These are phyloP conservation scores for Teunomyces panamensis DNA, from an alignment of 805 yeast genomes.

Conservation along the genomic window DNA sequence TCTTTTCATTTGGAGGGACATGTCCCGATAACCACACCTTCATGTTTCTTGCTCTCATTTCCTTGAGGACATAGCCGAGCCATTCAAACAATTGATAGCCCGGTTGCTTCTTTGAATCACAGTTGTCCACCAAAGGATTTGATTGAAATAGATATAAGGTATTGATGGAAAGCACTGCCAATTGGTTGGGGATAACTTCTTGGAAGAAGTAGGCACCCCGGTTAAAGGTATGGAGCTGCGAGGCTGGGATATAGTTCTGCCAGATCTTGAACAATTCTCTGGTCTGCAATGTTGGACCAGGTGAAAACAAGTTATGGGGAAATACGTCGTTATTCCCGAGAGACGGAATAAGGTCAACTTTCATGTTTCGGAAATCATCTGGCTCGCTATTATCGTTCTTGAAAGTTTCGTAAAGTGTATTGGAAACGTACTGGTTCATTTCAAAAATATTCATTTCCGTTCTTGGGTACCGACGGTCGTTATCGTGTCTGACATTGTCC, in stretches of 20 bases:
- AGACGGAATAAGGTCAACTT: slow-evolving; percentile 58
- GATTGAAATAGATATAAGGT: slow-evolving; percentile 72
- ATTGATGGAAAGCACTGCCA: slow-evolving; percentile 78
- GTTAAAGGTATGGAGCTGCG: slow-evolving; percentile 71
- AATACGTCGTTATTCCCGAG: slow-evolving; percentile 86
- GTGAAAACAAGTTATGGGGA: slow-evolving; percentile 81
- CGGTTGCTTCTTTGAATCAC: slow-evolving; percentile 70
- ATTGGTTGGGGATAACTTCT: slow-evolving; percentile 75
- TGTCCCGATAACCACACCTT: slow-evolving; percentile 89
- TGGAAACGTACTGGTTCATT: slow-evolving; percentile 59
- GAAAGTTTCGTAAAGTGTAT: slow-evolving; percentile 51
- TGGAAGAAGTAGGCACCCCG: slow-evolving; percentile 71
- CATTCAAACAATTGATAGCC: slow-evolving; percentile 76
- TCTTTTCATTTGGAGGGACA: slow-evolving; percentile 82
- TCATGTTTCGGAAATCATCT: slow-evolving; percentile 45
- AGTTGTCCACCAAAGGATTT: slow-evolving; percentile 80
- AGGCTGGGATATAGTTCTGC: slow-evolving; percentile 70
- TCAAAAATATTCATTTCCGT: slow-evolving; percentile 69
- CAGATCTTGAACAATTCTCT: slow-evolving; percentile 73
- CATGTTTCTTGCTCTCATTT: slow-evolving; percentile 67
- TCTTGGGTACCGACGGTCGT: slow-evolving; percentile 71
- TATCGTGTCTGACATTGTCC: slow-evolving; percentile 82
- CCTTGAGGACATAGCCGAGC: slow-evolving; percentile 73
- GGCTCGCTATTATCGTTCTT: slow-evolving; percentile 32
- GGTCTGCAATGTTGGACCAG: slow-evolving; percentile 88